phyloP scores from a whole-genome alignment of 1,139 yeast genomes.

The Suhomyces maxii region DNA sequence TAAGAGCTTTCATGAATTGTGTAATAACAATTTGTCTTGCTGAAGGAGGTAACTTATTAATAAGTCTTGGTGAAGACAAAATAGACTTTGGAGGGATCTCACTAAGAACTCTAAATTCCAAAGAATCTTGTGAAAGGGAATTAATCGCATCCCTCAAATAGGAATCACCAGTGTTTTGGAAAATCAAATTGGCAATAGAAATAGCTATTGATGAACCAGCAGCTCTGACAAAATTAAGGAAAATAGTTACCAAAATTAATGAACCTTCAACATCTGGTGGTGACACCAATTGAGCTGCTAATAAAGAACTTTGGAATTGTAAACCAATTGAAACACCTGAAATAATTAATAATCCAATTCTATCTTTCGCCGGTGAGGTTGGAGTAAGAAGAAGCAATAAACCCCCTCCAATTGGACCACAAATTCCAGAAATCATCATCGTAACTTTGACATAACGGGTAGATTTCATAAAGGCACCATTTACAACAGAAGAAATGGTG shows the following conservation, averaged over 20 bases:
- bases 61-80: conserved; percentile 31
- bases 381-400: conserved; percentile 41
- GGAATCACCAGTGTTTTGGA: conserved; percentile 28
- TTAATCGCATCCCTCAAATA: conserved; percentile 21
- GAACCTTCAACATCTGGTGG: conserved; percentile 53
- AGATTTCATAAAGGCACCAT: conserved; percentile 48
- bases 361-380: conserved; percentile 33
- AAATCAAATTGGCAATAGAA: conserved; percentile 49
- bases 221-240: conserved; percentile 47
- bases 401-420: conserved; percentile 56
- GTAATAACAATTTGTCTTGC: conserved; percentile 25
- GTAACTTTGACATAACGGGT: conserved; percentile 52
- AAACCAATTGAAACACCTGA: conserved; percentile 59
- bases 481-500: conserved; percentile 44
- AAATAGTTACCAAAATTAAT: conserved; percentile 49
- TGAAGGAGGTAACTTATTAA: conserved; percentile 25
- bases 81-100: conserved; percentile 21
- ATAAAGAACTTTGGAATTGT: conserved; percentile 50
- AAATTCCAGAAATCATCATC: conserved; percentile 41
- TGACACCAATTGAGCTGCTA: conserved; percentile 56
- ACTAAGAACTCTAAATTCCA: conserved; percentile 18
- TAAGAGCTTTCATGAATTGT: conserved; percentile 39
- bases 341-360: conserved; percentile 55
- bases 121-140: conserved; percentile 16
- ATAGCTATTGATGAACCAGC: conserved; percentile 52